phyloP scores from a whole-genome alignment of 2,329 filamentous ascomycete species.

The Byssothecium circinans region DNA sequence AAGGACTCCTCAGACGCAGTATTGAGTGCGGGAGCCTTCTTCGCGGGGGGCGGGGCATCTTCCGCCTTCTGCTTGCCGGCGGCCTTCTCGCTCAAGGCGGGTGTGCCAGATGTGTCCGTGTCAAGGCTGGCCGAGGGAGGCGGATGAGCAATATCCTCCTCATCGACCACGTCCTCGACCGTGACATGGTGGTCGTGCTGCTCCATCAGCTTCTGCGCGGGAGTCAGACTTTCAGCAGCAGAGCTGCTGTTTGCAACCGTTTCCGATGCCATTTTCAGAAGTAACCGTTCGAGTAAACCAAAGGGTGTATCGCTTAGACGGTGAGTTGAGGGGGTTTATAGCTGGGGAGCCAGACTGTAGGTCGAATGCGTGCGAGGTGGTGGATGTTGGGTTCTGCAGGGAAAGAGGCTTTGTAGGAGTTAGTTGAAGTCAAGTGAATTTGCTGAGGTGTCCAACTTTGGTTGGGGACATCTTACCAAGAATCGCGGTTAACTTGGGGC shows the following conservation, averaged over 20 bases:
- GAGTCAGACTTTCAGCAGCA: constrained; percentile 41
- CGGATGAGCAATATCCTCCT: constrained; percentile 68
- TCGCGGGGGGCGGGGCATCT: constrained; percentile 43
- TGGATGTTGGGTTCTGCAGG: background rate
- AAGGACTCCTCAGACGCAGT: constrained; percentile 89
- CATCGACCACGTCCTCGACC: constrained; percentile 79
- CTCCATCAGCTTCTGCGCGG: constrained; percentile 63
- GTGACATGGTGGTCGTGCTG: constrained; percentile 68
- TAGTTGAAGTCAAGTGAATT: background rate
- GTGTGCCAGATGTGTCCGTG: constrained; percentile 18
- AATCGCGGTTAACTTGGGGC: background rate
- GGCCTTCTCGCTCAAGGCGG: constrained; percentile 61
- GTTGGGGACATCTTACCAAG: constrained; percentile 4
- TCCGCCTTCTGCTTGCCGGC: constrained; percentile 69
- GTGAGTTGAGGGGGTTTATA: constrained; percentile 28
- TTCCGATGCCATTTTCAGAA: constrained; percentile 45
- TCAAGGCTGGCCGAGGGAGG: constrained; percentile 51
- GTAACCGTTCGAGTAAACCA: constrained; percentile 43
- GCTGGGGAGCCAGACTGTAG: constrained; percentile 27
- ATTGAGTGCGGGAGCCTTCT: constrained; percentile 59
- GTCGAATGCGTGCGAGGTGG: background rate
- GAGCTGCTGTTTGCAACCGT: constrained; percentile 34
- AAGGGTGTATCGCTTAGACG: constrained; percentile 40
- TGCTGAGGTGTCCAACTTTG: background rate
- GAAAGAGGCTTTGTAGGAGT: background rate